Evolutionary conservation across 805 yeast species (phyloP).

Genomic region (Barnettozyma salicaria): DNA sequence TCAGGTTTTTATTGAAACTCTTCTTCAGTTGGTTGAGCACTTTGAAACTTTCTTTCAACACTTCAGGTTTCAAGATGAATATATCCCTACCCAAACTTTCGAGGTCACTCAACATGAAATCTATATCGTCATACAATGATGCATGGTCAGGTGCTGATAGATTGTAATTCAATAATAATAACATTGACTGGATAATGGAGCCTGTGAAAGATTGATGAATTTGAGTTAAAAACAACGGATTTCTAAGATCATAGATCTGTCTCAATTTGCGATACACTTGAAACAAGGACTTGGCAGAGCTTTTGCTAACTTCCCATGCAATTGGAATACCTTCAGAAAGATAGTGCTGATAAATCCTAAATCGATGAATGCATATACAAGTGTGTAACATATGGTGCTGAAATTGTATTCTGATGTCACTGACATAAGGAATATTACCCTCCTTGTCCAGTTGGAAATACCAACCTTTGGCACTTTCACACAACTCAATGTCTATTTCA

Average conservation of each 20-base stretch:
- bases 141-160: constrained; percentile 18
- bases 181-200: constrained; percentile 29
- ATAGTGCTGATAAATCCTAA: constrained; percentile 27
- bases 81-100: constrained; percentile 22
- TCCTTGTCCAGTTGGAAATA: constrained; percentile 23
- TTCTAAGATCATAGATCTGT: constrained; percentile 19
- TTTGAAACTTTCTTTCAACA: constrained; percentile 25
- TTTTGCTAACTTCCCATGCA: constrained; percentile 26
- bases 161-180: constrained; percentile 23
- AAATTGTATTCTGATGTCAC: constrained; percentile 24
- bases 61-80: constrained; percentile 25
- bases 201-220: constrained; percentile 31
- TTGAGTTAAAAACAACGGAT: constrained; percentile 27
- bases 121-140: constrained; percentile 24
- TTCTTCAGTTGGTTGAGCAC: constrained; percentile 24
- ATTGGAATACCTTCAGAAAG: constrained; percentile 24
- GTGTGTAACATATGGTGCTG: constrained; percentile 29
- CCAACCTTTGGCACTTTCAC: constrained; percentile 23
- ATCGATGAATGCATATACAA: constrained; percentile 29
- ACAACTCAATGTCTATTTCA: constrained; percentile 24
- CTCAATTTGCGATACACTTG: constrained; percentile 26
- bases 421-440: constrained; percentile 21
- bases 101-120: constrained; percentile 23
- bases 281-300: constrained; percentile 24
- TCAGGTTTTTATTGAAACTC: constrained; percentile 21